Conservation (phyloP, 1,284 basidiomycete species). For the Leccinum pachyderme region DNA sequence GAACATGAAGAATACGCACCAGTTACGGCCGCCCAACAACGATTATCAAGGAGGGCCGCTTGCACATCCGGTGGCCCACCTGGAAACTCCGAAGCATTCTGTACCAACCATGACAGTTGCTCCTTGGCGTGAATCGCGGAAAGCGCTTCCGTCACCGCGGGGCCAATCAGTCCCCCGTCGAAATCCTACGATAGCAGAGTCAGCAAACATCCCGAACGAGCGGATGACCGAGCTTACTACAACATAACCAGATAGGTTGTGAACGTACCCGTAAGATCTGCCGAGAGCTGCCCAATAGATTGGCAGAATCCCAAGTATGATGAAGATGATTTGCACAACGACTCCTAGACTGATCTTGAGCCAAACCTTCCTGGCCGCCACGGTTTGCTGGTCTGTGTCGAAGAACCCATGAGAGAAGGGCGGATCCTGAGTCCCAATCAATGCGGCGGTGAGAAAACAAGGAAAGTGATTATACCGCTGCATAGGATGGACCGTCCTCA, state of each 20-base stretch:
- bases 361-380: conserved; percentile 32
- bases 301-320: conserved; percentile 33
- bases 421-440: conserved; percentile 28
- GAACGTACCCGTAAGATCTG: conserved; percentile 26
- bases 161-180: conserved; percentile 47
- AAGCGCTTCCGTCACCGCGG: conserved; percentile 38
- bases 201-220: background rate
- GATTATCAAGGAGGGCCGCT: conserved; percentile 38
- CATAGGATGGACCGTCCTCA: conserved; percentile 3
- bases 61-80: conserved; percentile 38
- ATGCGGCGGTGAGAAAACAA: conserved; percentile 1
- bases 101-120: conserved; percentile 40
- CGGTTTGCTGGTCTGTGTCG: conserved; percentile 34
- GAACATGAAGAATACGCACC: conserved; percentile 30
- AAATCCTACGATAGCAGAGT: conserved; percentile 43
- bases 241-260: conserved; percentile 40
- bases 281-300: conserved; percentile 43
- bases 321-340: conserved; percentile 26
- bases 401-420: conserved; percentile 38
- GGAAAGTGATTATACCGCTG: conserved; percentile 8
- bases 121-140: conserved; percentile 22
- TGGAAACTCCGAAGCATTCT: conserved; percentile 42
- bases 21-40: conserved; percentile 45
- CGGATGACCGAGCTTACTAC: conserved; percentile 30
- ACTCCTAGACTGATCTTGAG: conserved; percentile 29